Conservation (phyloP, 2,329 filamentous ascomycete genomes). For the Dichotomopilus funicola region DNA sequence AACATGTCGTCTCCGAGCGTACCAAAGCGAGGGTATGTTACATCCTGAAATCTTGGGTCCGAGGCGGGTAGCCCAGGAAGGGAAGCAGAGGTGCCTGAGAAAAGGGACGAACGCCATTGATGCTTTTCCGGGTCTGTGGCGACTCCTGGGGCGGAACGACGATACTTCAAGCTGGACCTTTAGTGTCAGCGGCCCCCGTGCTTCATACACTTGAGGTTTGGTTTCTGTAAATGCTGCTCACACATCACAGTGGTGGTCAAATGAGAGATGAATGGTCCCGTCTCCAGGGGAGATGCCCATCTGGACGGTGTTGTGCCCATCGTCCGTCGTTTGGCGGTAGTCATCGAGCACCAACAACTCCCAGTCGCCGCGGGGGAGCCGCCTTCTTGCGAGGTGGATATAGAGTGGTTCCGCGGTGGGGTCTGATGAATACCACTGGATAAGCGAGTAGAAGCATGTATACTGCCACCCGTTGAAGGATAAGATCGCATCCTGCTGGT, state of each 20-base stretch:
- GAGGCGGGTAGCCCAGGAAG: slow-evolving; percentile 30
- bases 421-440: slow-evolving; percentile 12
- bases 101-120: slow-evolving; percentile 31
- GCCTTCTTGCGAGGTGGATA: slow-evolving; percentile 40
- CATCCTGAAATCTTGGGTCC: slow-evolving; percentile 30
- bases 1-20: slow-evolving; percentile 34
- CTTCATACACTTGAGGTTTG: background rate
- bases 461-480: slow-evolving; percentile 45
- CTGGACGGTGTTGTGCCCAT: slow-evolving; percentile 48
- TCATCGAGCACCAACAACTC: slow-evolving; percentile 42
- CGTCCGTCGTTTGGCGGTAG: slow-evolving; percentile 43
- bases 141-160: slow-evolving; percentile 30
- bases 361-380: slow-evolving; percentile 37
- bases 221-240: slow-evolving; percentile 1
- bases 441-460: slow-evolving; percentile 37
- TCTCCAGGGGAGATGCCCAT: slow-evolving; percentile 44
- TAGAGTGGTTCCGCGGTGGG: slow-evolving; percentile 30
- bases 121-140: slow-evolving; percentile 29
- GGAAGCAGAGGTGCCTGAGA: slow-evolving; percentile 31
- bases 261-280: slow-evolving; percentile 47
- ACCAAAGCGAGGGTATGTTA: slow-evolving; percentile 46
- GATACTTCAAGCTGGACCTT: slow-evolving; percentile 30
- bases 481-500: slow-evolving; percentile 43
- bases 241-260: slow-evolving; percentile 43
- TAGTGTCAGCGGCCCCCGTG: slow-evolving; percentile 14